Evolutionary conservation across 495 filamentous ascomycete genomes (phyloP).

Genomic region (Lophium mytilinum): DNA sequence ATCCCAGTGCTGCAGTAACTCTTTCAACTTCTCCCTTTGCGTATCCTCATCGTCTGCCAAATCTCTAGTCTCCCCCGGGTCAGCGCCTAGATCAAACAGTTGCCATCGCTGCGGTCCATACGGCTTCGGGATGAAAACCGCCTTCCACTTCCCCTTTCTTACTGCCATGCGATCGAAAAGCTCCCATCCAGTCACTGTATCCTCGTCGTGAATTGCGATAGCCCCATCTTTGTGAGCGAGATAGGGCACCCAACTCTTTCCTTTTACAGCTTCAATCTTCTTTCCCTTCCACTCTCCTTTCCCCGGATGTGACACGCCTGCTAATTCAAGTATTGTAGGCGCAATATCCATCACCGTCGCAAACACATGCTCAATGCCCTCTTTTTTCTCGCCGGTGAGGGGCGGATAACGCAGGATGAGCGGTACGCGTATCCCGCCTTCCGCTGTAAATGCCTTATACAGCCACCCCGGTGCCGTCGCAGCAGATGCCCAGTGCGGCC

Average conservation of each 20-base stretch:
- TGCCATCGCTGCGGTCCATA: conserved; percentile 44
- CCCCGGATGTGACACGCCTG: conserved; percentile 4
- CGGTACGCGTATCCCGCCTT: conserved; percentile 48
- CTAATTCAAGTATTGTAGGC: conserved; percentile 19
- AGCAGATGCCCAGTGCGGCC: conserved; percentile 52
- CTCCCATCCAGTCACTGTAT: conserved; percentile 37
- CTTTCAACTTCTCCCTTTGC: conserved; percentile 7
- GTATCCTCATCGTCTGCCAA: conserved; percentile 4
- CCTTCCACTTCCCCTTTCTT: conserved; percentile 44
- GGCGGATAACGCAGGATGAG: conserved; percentile 38
- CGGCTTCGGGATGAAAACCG: conserved; percentile 43
- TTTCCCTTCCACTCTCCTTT: conserved; percentile 2
- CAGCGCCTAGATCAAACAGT: conserved; percentile 34
- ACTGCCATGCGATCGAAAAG: conserved; percentile 41
- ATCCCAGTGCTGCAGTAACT: conserved; percentile 40
- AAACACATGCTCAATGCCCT: conserved; percentile 20
- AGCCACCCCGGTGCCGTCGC: conserved; percentile 49
- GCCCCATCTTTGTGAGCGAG: conserved; percentile 1
- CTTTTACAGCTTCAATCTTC: conserved; percentile 3
- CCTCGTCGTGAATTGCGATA: not conserved
- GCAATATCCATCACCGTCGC: conserved; percentile 22
- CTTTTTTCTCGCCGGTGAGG: conserved; percentile 28
- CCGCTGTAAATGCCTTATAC: conserved; percentile 50
- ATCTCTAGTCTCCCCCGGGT: conserved; percentile 23
- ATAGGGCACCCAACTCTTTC: conserved; percentile 9